Conservation (phyloP, 306 rosid species). For the Cucumis melo region DNA sequence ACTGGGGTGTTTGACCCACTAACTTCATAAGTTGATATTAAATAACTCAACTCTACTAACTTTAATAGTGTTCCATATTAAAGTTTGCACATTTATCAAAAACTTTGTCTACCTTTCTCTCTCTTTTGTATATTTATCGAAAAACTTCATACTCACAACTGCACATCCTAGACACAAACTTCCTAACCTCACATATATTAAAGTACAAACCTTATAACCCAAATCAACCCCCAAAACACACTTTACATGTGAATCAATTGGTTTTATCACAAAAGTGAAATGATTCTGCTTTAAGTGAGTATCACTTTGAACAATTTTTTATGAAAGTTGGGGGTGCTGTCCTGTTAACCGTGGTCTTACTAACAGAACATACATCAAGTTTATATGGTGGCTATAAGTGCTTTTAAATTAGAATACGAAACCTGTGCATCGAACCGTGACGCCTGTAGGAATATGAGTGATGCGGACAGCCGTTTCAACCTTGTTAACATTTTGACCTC, state of each 20-base stretch:
- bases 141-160: no score
- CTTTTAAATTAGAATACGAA: neutral
- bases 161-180: no score
- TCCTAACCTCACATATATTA: no score
- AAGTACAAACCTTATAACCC: no score
- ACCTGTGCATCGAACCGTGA: constrained; percentile 95
- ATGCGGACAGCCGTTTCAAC: constrained; percentile 95
- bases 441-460: constrained; percentile 95
- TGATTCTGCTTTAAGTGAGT: neutral
- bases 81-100: no score
- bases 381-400: neutral
- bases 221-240: no score
- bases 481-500: constrained; percentile 97
- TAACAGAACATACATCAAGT: neutral
- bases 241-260: neutral
- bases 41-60: no score
- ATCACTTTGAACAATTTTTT: neutral
- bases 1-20: no score
- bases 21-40: no score
- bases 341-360: neutral
- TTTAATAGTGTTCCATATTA: no score
- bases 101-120: no score
- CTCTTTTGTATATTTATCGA: no score
- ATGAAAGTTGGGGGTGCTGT: neutral
- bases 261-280: neutral